These are phyloP conservation scores for Alternaria conjuncta DNA, from an alignment of 2,329 filamentous ascomycete genomes.

Conservation along the genomic window DNA sequence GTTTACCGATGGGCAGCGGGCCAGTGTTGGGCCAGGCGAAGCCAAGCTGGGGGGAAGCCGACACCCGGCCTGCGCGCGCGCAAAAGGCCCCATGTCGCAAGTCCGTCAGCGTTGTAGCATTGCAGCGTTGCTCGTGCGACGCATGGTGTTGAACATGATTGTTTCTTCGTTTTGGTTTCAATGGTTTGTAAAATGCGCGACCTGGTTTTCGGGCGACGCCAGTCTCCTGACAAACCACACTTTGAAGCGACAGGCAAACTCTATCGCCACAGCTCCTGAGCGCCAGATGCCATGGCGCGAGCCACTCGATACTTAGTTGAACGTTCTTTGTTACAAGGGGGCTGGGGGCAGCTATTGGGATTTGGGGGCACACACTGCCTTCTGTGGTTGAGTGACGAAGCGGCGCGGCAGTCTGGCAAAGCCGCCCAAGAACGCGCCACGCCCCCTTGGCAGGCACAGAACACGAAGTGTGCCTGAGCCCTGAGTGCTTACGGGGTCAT, in stretches of 20 bases:
- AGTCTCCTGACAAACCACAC: background rate
- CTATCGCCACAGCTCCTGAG: background rate
- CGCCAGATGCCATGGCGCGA: background rate
- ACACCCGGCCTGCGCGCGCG: background rate
- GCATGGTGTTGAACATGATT: background rate
- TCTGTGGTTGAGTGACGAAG: background rate
- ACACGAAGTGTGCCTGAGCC: background rate
- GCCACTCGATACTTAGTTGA: background rate
- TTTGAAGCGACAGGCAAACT: background rate
- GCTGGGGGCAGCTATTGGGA: background rate
- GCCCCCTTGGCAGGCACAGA: slow-evolving; percentile 3
- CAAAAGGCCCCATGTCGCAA: background rate
- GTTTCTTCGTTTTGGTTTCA: background rate
- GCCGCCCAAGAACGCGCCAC: slow-evolving; percentile 1
- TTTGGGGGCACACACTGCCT: background rate
- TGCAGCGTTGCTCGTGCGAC: background rate
- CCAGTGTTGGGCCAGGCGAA: background rate
- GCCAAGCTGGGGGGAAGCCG: background rate
- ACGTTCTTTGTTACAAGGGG: background rate
- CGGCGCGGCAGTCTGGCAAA: slow-evolving; percentile 3
- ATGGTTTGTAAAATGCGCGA: background rate
- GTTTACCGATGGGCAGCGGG: background rate
- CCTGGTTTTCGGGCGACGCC: background rate
- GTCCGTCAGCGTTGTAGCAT: background rate
- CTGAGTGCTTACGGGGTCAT: slow-evolving; percentile 1